Evolutionary conservation across 2,329 filamentous ascomycete species (phyloP), one percentile per base, ranked within the genome.

Genomic region (Aspergillus pseudoglaucus): DNA sequence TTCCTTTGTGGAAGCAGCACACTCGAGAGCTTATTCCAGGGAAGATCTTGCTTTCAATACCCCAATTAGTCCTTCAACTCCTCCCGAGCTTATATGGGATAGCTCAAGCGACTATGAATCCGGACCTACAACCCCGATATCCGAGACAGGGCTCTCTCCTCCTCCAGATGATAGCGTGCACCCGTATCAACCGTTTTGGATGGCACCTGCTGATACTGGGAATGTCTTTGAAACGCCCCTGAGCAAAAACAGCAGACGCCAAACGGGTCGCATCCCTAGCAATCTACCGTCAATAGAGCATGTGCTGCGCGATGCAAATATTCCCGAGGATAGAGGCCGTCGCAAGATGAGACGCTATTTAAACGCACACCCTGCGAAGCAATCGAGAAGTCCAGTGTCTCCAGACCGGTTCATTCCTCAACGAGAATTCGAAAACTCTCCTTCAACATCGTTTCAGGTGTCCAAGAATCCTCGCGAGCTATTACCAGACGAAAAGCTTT

Each of bases 351-450:
- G 55, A 53, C 50, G 44, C 32, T 47, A 47, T 46, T 37, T 47
- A 15, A 50, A 47, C 45, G 14, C 46, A 35, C 50, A 47, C 25
- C 33, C 42, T 41, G 32, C 51, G 44, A 49, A 46, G 18, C 39
- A 44, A 2, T 54, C 55, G 32, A 57, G 42, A 30, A 54, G 54
- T 14, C 61, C 63, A 12, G 48, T 51, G 10, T 73, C 70, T 9
- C 75, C 75, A 18, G 82, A 85, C 62, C 75, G 83, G 23, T 85
- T 84, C 59, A 75, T 85, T 40, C 72, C 78, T 27, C 59, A 59
- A 45, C 70, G 76, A 42, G 69, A 71, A 43, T 68, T 68, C 42
- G 63, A 65, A 4, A 64, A 68, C 18, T 57, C 66, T 32, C 65
- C 72, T 14, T 66, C 72, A 20, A 71, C 77, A 46, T 75, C 71